Percentiles rank a stretch among this genome's conserved stretches.
phyloP scores from a whole-genome alignment of 139 green algal species.

The Tetratostichococcus sp. region DNA sequence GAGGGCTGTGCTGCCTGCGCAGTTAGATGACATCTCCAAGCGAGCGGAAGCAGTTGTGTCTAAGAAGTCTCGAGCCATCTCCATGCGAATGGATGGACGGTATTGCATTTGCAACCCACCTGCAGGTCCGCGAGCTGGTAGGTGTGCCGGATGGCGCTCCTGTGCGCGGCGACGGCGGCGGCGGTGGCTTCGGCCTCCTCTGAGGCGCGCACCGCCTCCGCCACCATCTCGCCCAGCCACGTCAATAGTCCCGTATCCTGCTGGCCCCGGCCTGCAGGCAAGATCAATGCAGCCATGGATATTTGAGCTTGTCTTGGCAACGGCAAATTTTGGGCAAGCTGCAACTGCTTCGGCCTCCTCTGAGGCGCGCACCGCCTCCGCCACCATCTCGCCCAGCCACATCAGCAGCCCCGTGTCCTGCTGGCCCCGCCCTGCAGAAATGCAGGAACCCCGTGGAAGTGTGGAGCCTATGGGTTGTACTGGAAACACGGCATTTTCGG shows the following conservation, averaged over 20 bases:
- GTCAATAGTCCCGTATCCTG: conserved; percentile 60
- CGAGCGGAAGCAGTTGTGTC: too few relatives aligned
- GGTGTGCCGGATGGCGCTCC: conserved; percentile 50
- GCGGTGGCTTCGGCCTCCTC: conserved; percentile 71
- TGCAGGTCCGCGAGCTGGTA: conserved; percentile 63
- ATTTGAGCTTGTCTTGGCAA: too few relatives aligned
- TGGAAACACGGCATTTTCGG: too few relatives aligned
- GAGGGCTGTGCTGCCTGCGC: too few relatives aligned
- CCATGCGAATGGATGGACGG: too few relatives aligned
- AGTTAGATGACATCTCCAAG: too few relatives aligned
- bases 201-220: conserved; percentile 62
- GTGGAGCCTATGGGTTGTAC: too few relatives aligned
- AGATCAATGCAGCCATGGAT: not conserved
- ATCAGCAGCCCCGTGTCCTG: conserved; percentile 60
- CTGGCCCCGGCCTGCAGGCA: conserved; percentile 3
- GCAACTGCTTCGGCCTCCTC: conserved; percentile 72
- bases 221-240: conserved; percentile 69
- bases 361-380: conserved; percentile 62
- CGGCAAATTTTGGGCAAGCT: too few relatives aligned
- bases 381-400: conserved; percentile 69
- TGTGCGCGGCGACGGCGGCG: conserved; percentile 47
- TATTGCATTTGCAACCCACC: too few relatives aligned
- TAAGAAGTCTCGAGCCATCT: too few relatives aligned
- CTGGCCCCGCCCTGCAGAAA: conserved; percentile 3
- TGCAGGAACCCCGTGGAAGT: too few relatives aligned